Conservation (phyloP, 2,329 filamentous ascomycete species). For the Talaromyces marneffei region DNA sequence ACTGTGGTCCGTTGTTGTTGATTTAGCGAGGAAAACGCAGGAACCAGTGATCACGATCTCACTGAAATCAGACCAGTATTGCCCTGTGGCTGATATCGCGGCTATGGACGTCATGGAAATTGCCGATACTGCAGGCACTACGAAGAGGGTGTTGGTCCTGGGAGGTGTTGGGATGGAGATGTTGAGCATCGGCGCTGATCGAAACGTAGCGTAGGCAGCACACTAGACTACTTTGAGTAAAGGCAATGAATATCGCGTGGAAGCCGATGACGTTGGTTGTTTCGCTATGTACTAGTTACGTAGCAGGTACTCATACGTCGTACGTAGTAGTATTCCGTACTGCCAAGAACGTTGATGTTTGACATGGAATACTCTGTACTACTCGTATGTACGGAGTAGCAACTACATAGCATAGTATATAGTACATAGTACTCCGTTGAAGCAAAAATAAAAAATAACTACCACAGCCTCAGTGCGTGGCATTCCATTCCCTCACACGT, state of each 20-base stretch:
- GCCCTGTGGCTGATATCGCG: conserved; percentile 52
- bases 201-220: background rate
- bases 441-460: background rate
- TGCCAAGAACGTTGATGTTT: no score
- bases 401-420: no score
- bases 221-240: background rate
- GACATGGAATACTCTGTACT: background rate
- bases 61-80: conserved; percentile 32
- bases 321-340: no score
- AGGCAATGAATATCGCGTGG: background rate
- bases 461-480: conserved; percentile 5
- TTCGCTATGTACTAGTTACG: no score
- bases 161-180: conserved; percentile 49
- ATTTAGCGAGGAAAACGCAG: conserved; percentile 15
- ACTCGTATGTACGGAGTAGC: no score
- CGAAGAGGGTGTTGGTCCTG: conserved; percentile 30
- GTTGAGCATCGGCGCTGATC: background rate
- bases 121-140: background rate
- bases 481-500: background rate
- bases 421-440: background rate
- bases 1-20: conserved; percentile 35
- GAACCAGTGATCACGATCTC: conserved; percentile 21
- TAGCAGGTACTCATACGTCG: no score
- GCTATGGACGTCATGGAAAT: conserved; percentile 37
- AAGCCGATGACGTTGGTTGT: conserved; percentile 1